These are phyloP conservation scores for Scenedesmus sp. DNA, from an alignment of 163 green algal species.

Conservation along the genomic window DNA sequence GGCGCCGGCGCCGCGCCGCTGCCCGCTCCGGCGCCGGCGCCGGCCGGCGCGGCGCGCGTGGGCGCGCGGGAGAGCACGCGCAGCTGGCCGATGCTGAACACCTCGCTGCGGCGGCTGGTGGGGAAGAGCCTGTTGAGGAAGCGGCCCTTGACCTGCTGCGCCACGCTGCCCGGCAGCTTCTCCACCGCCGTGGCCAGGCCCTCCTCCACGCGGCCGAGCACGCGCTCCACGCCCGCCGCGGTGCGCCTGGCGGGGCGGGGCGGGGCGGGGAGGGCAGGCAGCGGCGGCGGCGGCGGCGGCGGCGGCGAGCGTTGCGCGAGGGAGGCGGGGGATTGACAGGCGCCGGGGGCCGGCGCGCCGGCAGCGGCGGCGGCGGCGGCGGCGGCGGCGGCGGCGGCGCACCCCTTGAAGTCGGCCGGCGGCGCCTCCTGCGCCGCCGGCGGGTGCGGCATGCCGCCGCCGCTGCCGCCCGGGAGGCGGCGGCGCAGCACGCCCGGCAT, in stretches of 20 bases:
- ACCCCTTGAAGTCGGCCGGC: too few species aligned
- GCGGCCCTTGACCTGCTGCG: slow-evolving; percentile 20
- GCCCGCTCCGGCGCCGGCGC: neutral
- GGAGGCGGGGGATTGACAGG: too few species aligned
- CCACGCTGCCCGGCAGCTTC: slow-evolving; percentile 4
- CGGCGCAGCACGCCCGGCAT: neutral
- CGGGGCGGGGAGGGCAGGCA: too few species aligned
- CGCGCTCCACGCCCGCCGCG: slow-evolving; percentile 15
- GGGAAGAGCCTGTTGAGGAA: slow-evolving; percentile 40
- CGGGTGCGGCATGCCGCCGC: too few species aligned
- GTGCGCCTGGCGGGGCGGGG: neutral
- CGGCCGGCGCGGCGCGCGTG: too few species aligned
- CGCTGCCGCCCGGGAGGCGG: neutral
- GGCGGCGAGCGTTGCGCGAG: too few species aligned
- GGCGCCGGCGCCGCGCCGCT: neutral
- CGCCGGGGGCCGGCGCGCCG: too few species aligned
- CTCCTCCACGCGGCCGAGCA: slow-evolving; percentile 27
- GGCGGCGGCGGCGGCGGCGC: too few species aligned
- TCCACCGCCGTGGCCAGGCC: slow-evolving; percentile 14
- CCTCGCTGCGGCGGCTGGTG: neutral
- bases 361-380: too few species aligned
- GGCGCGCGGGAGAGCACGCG: neutral
- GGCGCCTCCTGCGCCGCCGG: too few species aligned
- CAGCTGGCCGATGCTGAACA: slow-evolving; percentile 30
- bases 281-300: neutral